Evolutionary conservation across 306 rosid genomes (phyloP).

Genomic region (Sechiopsis laciniata): DNA sequence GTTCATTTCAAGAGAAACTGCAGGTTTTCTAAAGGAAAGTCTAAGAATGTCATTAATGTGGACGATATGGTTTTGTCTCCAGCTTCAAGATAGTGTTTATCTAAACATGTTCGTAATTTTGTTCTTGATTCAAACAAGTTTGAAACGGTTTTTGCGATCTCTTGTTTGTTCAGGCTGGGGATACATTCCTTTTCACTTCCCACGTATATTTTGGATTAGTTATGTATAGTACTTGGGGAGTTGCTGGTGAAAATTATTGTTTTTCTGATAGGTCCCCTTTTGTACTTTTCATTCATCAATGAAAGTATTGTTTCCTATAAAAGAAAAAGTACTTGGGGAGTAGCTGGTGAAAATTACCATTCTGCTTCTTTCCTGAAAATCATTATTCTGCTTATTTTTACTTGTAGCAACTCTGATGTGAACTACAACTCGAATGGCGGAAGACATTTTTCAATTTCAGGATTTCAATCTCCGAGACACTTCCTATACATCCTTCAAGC

Average conservation of each 20-base stretch:
- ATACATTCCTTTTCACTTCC: not conserved
- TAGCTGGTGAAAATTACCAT: not conserved
- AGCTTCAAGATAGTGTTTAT: constrained; percentile 4
- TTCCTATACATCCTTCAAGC: not conserved
- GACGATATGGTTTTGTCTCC: constrained; percentile 9
- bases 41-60: not conserved
- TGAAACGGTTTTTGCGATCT: not conserved
- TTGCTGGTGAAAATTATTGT: not conserved
- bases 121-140: not conserved
- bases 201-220: not conserved
- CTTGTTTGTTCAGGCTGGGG: not conserved
- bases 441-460: not conserved
- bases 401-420: not conserved
- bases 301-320: too few relatives aligned
- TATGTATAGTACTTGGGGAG: not conserved
- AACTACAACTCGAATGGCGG: not conserved
- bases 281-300: too few relatives aligned
- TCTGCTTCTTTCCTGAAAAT: too few relatives aligned
- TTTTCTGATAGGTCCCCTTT: too few relatives aligned
- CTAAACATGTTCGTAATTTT: too few relatives aligned
- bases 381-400: not conserved
- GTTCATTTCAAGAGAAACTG: constrained; percentile 15
- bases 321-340: not conserved
- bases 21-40: not conserved
- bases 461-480: not conserved